Percentiles rank a stretch among this genome's conserved stretches.
Conservation (phyloP, 2,329 filamentous ascomycete species). For the Diplocarpon mali region DNA sequence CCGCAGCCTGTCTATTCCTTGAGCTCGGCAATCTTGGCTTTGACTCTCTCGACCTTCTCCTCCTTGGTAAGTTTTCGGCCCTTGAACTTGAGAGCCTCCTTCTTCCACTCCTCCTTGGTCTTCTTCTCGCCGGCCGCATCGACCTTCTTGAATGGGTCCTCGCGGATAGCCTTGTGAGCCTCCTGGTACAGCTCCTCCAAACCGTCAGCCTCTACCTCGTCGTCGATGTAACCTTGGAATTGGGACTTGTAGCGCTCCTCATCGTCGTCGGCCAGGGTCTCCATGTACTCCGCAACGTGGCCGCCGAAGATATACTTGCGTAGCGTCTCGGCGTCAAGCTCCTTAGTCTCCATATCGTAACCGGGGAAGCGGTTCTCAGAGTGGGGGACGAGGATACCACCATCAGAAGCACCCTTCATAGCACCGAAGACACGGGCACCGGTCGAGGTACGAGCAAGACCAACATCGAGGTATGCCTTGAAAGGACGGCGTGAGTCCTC, state of each 20-base stretch:
- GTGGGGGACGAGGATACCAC: conserved; percentile 94
- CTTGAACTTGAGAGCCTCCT: conserved; percentile 85
- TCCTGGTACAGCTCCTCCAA: conserved; percentile 94
- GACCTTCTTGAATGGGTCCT: conserved; percentile 94
- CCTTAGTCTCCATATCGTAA: conserved; percentile 93
- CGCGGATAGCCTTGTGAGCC: conserved; percentile 92
- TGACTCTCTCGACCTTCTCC: conserved; percentile 71
- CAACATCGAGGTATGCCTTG: conserved; percentile 98
- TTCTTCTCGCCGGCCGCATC: conserved; percentile 71
- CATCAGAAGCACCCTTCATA: conserved; percentile 99
- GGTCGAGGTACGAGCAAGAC: conserved; percentile 92
- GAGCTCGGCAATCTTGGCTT: conserved; percentile 84
- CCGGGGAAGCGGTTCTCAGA: conserved; percentile 99
- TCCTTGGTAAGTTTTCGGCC: conserved; percentile 67
- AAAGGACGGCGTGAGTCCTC: conserved; percentile 85
- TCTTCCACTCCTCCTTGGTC: conserved; percentile 95
- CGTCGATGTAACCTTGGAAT: conserved; percentile 96
- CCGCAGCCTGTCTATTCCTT: conserved; percentile 32
- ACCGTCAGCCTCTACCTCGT: conserved; percentile 90
- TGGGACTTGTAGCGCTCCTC: conserved; percentile 99
- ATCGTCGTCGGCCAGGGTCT: conserved; percentile 97
- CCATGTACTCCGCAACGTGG: conserved; percentile 99
- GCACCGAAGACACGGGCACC: conserved; percentile 98
- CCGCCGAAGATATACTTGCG: conserved; percentile 99
- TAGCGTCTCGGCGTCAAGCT: conserved; percentile 92